A percentile compares a stretch with the other conserved stretches of the same genome.
These are phyloP conservation scores for Nitzschia sp. DNA, from an alignment of 108 stramenopile genomes.

Conservation along the genomic window DNA sequence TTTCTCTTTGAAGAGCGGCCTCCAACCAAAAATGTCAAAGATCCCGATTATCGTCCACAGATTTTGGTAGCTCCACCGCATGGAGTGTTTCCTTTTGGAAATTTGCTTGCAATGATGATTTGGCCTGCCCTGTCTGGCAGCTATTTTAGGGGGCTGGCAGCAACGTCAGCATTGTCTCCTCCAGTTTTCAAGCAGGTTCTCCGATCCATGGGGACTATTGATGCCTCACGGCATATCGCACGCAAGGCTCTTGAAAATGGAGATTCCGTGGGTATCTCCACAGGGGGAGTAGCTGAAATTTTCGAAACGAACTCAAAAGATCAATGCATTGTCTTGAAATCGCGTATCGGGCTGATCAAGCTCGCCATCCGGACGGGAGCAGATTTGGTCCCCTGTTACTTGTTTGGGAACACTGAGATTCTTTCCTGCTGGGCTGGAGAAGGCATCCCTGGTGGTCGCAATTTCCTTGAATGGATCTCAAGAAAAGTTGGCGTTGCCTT, in stretches of 20 bases:
- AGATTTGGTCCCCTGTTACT: constrained; percentile 39
- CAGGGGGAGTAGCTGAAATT: constrained; percentile 48
- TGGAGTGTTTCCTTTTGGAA: constrained; percentile 45
- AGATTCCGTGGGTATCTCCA: constrained; percentile 34
- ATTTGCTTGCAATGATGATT: constrained; percentile 25
- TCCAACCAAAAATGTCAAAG: neutral
- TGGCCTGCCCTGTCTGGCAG: constrained; percentile 26
- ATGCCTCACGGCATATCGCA: constrained; percentile 31
- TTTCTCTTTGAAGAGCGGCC: constrained; percentile 22
- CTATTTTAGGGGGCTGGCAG: constrained; percentile 29
- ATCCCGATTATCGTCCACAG: constrained; percentile 1
- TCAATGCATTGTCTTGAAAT: constrained; percentile 33
- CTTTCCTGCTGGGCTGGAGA: constrained; percentile 32
- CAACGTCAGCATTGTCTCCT: constrained; percentile 27
- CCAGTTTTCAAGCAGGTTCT: constrained; percentile 46
- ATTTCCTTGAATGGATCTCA: constrained; percentile 19
- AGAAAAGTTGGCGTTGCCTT: constrained; percentile 36
- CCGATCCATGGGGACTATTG: constrained; percentile 26
- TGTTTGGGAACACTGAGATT: constrained; percentile 49
- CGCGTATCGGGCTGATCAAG: constrained; percentile 46
- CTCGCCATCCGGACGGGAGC: constrained; percentile 51
- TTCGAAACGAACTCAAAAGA: constrained; percentile 35
- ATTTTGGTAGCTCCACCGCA: constrained; percentile 39
- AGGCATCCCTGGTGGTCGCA: constrained; percentile 12
- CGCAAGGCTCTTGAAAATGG: constrained; percentile 18